phyloP scores from a whole-genome alignment of 306 rosid genomes.

The Citrullus colocynthis region DNA sequence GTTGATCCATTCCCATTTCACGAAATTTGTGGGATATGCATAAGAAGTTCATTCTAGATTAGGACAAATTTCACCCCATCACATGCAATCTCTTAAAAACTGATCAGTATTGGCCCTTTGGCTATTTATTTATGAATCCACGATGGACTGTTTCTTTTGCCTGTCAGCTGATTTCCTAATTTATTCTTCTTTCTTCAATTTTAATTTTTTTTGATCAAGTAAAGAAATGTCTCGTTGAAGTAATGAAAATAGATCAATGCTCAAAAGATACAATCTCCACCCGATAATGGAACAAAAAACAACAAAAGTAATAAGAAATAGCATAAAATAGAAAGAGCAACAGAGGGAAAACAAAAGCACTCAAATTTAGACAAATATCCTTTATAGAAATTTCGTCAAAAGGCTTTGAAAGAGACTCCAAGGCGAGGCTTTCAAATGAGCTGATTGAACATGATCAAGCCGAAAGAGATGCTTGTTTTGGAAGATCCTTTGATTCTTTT shows the following conservation, averaged over 20 bases:
- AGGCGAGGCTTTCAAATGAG: background rate
- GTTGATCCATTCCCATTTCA: background rate
- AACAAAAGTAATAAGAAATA: background rate
- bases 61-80: background rate
- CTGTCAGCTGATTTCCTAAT: background rate
- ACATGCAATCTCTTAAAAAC: background rate
- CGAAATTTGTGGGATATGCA: slow-evolving; percentile 1
- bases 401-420: background rate
- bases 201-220: background rate
- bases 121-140: background rate
- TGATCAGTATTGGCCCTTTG: background rate
- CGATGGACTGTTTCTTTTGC: background rate
- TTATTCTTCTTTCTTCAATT: background rate
- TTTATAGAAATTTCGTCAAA: background rate
- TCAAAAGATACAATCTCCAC: background rate
- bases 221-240: background rate
- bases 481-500: background rate
- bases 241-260: background rate
- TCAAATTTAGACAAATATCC: background rate
- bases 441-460: background rate
- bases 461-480: background rate
- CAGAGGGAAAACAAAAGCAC: background rate
- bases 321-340: background rate
- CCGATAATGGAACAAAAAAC: background rate
- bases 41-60: background rate